Percentiles rank a stretch among this genome's conserved stretches.
These are phyloP conservation scores for Beta macrorhiza DNA, from an alignment of 179 eudicot species.

Conservation along the genomic window DNA sequence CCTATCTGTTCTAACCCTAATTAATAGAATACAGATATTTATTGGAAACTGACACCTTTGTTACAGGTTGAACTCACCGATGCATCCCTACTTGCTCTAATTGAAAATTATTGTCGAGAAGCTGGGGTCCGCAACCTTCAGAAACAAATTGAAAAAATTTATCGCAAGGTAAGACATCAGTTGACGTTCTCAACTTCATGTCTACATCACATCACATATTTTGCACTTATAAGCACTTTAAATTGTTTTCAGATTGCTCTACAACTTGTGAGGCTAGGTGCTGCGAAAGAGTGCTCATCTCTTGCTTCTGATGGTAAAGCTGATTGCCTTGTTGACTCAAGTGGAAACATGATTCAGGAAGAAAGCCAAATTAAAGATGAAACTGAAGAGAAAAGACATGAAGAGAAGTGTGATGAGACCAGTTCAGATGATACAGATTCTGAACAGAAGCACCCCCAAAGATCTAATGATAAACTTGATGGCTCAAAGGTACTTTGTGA, in stretches of 20 bases:
- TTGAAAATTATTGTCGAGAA: conserved; percentile 96
- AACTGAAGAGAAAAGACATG: conserved; percentile 23
- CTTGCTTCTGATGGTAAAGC: conserved; percentile 29
- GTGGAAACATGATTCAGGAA: conserved; percentile 34
- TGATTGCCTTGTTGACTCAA: conserved; percentile 35
- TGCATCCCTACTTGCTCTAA: conserved; percentile 83
- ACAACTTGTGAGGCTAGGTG: conserved; percentile 71
- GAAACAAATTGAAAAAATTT: conserved; percentile 97
- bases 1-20: background rate
- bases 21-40: background rate
- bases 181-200: background rate
- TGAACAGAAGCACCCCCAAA: conserved; percentile 23
- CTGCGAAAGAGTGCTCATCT: conserved; percentile 27
- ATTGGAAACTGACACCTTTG: conserved; percentile 8
- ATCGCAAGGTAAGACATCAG: conserved; percentile 71
- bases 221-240: background rate
- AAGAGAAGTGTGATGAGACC: conserved; percentile 24
- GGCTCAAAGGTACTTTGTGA: conserved; percentile 43
- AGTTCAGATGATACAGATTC: conserved; percentile 35
- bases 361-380: conserved; percentile 34
- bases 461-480: conserved; percentile 31
- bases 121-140: conserved; percentile 98
- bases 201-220: background rate
- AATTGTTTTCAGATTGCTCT: conserved; percentile 69
- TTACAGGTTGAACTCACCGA: conserved; percentile 91